Conservation (phyloP, 23 red algal genomes). For the Gracilaria domingensis region DNA sequence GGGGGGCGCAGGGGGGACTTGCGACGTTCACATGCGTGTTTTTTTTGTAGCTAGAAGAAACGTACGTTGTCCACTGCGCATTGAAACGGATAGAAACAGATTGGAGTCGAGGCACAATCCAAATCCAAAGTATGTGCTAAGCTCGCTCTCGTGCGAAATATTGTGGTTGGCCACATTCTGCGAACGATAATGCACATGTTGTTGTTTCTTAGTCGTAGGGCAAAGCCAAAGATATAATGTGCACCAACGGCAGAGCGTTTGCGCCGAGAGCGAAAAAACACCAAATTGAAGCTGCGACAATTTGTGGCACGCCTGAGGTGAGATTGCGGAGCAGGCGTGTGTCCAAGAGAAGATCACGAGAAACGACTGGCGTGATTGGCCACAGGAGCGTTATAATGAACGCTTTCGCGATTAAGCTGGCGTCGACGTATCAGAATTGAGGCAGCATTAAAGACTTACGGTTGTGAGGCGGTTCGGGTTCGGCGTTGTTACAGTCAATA, state of each 20-base stretch:
- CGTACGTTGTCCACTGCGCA: slow-evolving; percentile 6
- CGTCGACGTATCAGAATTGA: slow-evolving; percentile 1
- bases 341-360: slow-evolving; percentile 3
- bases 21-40: neutral
- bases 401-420: neutral
- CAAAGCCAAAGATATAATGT: neutral
- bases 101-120: neutral
- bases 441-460: neutral
- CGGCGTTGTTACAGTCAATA: neutral
- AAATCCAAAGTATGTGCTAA: neutral
- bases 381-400: neutral
- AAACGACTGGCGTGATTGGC: neutral
- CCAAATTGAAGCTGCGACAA: neutral
- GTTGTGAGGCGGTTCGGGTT: neutral
- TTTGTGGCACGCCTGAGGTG: neutral
- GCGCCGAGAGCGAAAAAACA: neutral
- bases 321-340: neutral
- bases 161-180: slow-evolving; percentile 2
- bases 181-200: neutral
- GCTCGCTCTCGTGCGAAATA: neutral
- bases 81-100: neutral
- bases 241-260: neutral
- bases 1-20: neutral
- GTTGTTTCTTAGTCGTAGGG: slow-evolving; percentile 6
- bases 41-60: neutral